phyloP scores from a whole-genome alignment of 192 early-diverging fungal species.

The Coemansia sp. region DNA sequence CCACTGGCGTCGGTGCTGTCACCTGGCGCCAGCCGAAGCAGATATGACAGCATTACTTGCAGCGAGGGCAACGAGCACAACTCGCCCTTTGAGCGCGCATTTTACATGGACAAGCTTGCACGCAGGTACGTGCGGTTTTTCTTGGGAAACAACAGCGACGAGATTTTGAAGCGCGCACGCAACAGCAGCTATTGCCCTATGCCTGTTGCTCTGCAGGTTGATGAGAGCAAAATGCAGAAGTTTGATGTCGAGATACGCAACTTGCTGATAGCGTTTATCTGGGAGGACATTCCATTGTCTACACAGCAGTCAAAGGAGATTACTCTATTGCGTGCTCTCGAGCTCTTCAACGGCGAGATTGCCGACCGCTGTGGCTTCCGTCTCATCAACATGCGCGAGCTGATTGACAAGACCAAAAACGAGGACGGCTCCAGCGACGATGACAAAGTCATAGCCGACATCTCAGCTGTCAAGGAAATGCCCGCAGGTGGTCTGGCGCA shows the following conservation, averaged over 20 bases:
- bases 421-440: conserved; percentile 16
- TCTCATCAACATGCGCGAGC: conserved; percentile 10
- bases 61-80: conserved; percentile 23
- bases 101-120: conserved; percentile 39
- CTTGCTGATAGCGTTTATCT: conserved; percentile 29
- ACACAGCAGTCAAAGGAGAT: conserved; percentile 32
- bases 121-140: conserved; percentile 26
- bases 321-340: conserved; percentile 41
- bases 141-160: conserved; percentile 26
- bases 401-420: conserved; percentile 24
- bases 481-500: conserved; percentile 20
- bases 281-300: conserved; percentile 39
- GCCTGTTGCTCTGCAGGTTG: conserved; percentile 43
- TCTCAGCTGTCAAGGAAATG: conserved; percentile 12
- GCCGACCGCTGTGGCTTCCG: conserved; percentile 35
- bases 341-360: conserved; percentile 37
- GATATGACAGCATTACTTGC: conserved; percentile 11
- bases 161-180: conserved; percentile 25
- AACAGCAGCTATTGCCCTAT: conserved; percentile 28
- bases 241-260: conserved; percentile 34
- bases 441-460: conserved; percentile 8
- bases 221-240: conserved; percentile 17
- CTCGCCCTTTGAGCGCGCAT: conserved; percentile 29
- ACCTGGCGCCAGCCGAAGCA: background rate
- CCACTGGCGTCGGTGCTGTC: background rate